These are phyloP conservation scores for Dipodascus geniculatus DNA, from an alignment of 805 yeast species.

Conservation along the genomic window DNA sequence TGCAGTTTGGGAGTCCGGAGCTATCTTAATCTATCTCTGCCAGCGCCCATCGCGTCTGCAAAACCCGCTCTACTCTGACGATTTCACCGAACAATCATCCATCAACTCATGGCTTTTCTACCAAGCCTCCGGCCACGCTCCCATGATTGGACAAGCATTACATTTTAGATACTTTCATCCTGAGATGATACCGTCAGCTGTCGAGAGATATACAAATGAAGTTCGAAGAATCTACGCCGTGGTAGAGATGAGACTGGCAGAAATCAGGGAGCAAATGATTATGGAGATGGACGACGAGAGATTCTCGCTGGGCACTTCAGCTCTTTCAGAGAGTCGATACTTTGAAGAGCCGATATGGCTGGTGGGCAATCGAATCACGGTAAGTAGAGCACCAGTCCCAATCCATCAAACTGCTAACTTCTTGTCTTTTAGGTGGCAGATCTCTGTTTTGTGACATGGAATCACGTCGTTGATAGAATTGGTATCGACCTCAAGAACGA, in stretches of 20 bases:
- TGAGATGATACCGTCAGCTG: slow-evolving; percentile 74
- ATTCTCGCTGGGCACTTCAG: slow-evolving; percentile 79
- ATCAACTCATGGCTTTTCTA: slow-evolving; percentile 84
- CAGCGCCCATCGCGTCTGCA: slow-evolving; percentile 26
- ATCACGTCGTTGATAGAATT: slow-evolving; percentile 84
- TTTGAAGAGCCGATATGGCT: slow-evolving; percentile 93
- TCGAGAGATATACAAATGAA: slow-evolving; percentile 83
- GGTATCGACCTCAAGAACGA: slow-evolving; percentile 81
- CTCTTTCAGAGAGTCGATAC: slow-evolving; percentile 71
- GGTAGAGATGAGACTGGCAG: slow-evolving; percentile 89
- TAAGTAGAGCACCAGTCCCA: slow-evolving; percentile 14
- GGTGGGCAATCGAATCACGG: slow-evolving; percentile 68
- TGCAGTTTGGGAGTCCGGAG: slow-evolving; percentile 91
- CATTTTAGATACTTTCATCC: slow-evolving; percentile 89
- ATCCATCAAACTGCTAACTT: neutral
- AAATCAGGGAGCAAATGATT: slow-evolving; percentile 76
- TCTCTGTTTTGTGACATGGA: slow-evolving; percentile 91
- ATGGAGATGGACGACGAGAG: slow-evolving; percentile 85
- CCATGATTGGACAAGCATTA: slow-evolving; percentile 96
- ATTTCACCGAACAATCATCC: slow-evolving; percentile 68
- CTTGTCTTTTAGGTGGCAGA: slow-evolving; percentile 57
- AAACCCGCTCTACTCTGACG: slow-evolving; percentile 72
- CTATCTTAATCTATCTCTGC: slow-evolving; percentile 74
- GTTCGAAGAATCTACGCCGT: slow-evolving; percentile 90
- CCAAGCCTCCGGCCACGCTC: slow-evolving; percentile 95